Conservation (phyloP, 306 rosid genomes). For the Inga oerstediana region DNA sequence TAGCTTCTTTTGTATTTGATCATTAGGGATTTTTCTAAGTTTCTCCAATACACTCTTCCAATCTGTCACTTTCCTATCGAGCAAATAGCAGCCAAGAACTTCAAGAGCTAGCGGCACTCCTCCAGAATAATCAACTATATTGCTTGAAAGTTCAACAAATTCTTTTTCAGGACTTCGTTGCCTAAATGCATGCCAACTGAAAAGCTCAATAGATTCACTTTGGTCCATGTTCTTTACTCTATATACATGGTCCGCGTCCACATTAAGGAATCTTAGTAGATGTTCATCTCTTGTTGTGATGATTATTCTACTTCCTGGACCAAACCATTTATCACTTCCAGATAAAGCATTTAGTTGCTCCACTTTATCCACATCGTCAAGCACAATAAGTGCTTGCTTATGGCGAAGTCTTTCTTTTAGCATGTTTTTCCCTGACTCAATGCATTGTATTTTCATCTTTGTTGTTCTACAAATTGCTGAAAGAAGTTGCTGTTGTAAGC, state of each 20-base stretch:
- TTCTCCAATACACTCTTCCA: background rate
- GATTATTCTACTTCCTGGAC: background rate
- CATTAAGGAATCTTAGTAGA: background rate
- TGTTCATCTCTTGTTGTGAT: background rate
- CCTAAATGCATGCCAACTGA: background rate
- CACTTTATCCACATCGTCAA: background rate
- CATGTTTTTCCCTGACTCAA: background rate
- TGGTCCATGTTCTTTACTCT: background rate
- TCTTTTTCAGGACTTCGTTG: background rate
- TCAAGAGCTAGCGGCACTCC: background rate
- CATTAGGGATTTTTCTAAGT: background rate
- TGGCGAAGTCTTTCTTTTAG: background rate
- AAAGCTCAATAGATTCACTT: background rate
- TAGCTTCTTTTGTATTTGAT: background rate
- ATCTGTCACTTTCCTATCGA: background rate
- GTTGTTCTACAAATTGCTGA: background rate
- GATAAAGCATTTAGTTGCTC: background rate
- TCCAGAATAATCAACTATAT: background rate
- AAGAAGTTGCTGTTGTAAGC: background rate
- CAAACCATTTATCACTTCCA: background rate
- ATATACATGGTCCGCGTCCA: background rate
- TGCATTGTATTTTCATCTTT: background rate
- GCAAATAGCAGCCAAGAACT: background rate
- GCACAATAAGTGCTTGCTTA: background rate
- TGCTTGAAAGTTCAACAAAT: background rate